phyloP scores from a whole-genome alignment of 805 yeast genomes.

The Candida vaughaniae region DNA sequence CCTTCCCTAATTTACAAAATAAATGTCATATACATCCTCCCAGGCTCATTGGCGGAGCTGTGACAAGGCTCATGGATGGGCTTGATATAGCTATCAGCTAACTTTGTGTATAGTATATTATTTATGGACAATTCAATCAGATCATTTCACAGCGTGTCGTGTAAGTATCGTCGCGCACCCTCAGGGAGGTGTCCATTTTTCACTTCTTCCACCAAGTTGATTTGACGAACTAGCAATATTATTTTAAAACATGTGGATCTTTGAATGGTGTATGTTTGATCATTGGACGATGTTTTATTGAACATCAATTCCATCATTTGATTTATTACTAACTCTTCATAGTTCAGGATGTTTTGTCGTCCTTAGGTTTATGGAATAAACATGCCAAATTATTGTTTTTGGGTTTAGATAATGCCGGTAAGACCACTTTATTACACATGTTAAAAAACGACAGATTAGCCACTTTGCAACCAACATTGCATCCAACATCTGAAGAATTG shows the following conservation, averaged over 20 bases:
- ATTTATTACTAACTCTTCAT: neutral
- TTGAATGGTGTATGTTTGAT: constrained; percentile 24
- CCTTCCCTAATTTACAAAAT: constrained; percentile 17
- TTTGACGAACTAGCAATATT: too few species aligned
- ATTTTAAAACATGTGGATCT: constrained; percentile 23
- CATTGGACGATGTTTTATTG: neutral
- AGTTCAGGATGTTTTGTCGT: constrained; percentile 46
- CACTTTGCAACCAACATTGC: constrained; percentile 95
- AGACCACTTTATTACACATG: constrained; percentile 48
- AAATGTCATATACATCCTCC: constrained; percentile 27
- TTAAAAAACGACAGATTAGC: constrained; percentile 92
- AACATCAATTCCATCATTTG: neutral
- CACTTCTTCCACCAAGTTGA: constrained; percentile 1
- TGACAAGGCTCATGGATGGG: constrained; percentile 25
- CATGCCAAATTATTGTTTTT: constrained; percentile 48
- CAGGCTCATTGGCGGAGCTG: constrained; percentile 23
- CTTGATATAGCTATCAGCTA: neutral
- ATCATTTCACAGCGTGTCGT: too few species aligned
- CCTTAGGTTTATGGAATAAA: constrained; percentile 49
- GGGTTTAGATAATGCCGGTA: constrained; percentile 49
- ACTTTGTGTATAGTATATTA: neutral
- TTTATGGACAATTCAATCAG: neutral
- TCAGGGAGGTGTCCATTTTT: constrained; percentile 3
- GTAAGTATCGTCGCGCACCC: too few species aligned
- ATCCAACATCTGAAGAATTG: constrained; percentile 97